Base-by-base conservation (phyloP, 768 basidiomycete genomes). In the Mycena amicta region DNA sequence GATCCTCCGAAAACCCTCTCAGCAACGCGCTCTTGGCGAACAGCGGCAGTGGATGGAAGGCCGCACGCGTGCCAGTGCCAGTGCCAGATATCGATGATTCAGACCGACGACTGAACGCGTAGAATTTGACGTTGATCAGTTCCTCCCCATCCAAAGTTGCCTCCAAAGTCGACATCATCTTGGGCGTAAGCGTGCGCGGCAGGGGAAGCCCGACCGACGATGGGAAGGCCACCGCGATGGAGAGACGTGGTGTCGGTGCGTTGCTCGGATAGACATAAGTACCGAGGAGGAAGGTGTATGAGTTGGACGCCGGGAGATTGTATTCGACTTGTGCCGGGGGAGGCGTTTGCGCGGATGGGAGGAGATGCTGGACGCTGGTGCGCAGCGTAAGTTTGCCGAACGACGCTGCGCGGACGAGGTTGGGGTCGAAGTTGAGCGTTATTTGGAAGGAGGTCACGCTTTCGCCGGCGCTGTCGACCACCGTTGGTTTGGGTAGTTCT, bases 101-200 rank as follows among this genome's bases (percentile, higher is more conserved):
- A 20, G 52, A 49, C n/a, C 57, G 60, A 27, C 61, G 55, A 25
- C 57, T 64, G 61, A 67, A 68, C 23, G 66, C 61, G n/a, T 60
- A 66, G 51, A 68, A 68, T 45, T 64, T 68, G n/a, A 57, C 28
- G 45, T 70, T 61, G 1, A 62, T 51, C 2, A 67, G 20, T 13
- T 61, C 66, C n/a, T 46, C 29, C 15, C 66, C 66, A 2, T 13
- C 12, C 23, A 68, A 55, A 2, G 62, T 62, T 3, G 53, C 57
- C 4, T 58, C 58, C 12, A 69, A 52, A 12, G 53, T 61, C 20
- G 26, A 18, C 11, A 63, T 56, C 52, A 66, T 40, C 25, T 49
- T 59, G 0, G 39, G 47, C 13, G 52, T 33, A 0, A 55, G 37
- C 15, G 58, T 23, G 8, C 46, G 54, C 4, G 54, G 52, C 1